Conservation (phyloP, 2,329 filamentous ascomycete genomes). For the Trichoderma sp. region DNA sequence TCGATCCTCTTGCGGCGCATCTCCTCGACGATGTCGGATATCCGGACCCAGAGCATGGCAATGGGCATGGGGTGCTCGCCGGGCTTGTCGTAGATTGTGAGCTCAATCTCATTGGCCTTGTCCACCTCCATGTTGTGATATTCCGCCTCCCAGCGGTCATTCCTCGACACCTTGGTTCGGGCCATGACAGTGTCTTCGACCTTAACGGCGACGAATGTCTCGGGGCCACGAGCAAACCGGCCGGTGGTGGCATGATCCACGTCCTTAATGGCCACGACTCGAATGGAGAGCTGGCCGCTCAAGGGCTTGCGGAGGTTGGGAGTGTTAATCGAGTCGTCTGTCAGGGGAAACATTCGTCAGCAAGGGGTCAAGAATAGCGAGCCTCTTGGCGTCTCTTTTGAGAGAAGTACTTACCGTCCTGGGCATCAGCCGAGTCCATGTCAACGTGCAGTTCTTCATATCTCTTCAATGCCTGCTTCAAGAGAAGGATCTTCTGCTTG, state of each 20-base stretch:
- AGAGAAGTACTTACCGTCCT: conserved; percentile 67
- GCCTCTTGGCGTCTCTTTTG: neutral
- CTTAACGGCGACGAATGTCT: conserved; percentile 95
- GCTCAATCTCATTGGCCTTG: conserved; percentile 97
- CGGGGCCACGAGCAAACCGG: conserved; percentile 84
- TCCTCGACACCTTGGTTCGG: conserved; percentile 80
- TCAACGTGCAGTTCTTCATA: conserved; percentile 98
- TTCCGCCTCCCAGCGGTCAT: conserved; percentile 89
- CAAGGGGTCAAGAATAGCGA: conserved; percentile 27
- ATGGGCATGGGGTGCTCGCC: conserved; percentile 90
- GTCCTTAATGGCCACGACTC: conserved; percentile 86
- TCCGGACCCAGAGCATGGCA: conserved; percentile 91
- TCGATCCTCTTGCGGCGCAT: conserved; percentile 97
- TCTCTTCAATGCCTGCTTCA: conserved; percentile 93
- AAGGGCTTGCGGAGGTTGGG: conserved; percentile 96
- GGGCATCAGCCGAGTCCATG: conserved; percentile 74
- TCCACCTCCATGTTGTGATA: conserved; percentile 91
- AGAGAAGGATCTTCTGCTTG: conserved; percentile 93
- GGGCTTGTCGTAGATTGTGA: conserved; percentile 96
- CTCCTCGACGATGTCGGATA: conserved; percentile 96
- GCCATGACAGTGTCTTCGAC: conserved; percentile 93
- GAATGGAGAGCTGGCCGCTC: conserved; percentile 83
- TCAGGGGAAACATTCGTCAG: neutral
- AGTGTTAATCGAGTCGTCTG: conserved; percentile 94
- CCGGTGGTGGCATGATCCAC: conserved; percentile 89